Conservation (phyloP, 441 rosid genomes). For the Omphalea diandra region DNA sequence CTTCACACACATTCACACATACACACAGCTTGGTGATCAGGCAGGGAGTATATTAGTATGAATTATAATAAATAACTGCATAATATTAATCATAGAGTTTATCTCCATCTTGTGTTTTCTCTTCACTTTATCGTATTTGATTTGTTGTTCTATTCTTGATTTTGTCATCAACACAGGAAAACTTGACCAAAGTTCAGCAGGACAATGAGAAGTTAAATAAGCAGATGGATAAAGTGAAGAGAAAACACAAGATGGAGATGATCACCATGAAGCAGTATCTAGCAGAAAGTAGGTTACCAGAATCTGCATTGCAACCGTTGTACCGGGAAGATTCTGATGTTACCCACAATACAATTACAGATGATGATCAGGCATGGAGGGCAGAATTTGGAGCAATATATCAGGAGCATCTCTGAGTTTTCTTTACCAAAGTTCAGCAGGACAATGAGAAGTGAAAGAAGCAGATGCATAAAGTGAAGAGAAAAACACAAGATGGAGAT, state of each 20-base stretch:
- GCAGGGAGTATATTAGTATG: too few species aligned
- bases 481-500: conserved; percentile 93
- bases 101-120: conserved; percentile 93
- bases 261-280: conserved; percentile 79
- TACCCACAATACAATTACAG: conserved; percentile 25
- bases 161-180: conserved; percentile 47
- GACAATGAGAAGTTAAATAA: conserved; percentile 83
- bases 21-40: too few species aligned
- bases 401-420: conserved; percentile 65
- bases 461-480: conserved; percentile 78
- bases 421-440: conserved; percentile 43
- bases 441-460: conserved; percentile 83
- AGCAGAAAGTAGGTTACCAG: conserved; percentile 81
- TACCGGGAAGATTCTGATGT: conserved; percentile 42
- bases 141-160: background rate
- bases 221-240: conserved; percentile 79
- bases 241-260: conserved; percentile 92
- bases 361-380: conserved; percentile 81
- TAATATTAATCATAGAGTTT: conserved; percentile 78
- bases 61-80: too few species aligned
- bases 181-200: conserved; percentile 44
- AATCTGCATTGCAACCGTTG: conserved; percentile 69
- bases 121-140: conserved; percentile 57
- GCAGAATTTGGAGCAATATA: conserved; percentile 79
- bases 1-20: too few species aligned